Conservation (phyloP, 148 eudicot genomes). For the Vaccinium corymbosum region DNA sequence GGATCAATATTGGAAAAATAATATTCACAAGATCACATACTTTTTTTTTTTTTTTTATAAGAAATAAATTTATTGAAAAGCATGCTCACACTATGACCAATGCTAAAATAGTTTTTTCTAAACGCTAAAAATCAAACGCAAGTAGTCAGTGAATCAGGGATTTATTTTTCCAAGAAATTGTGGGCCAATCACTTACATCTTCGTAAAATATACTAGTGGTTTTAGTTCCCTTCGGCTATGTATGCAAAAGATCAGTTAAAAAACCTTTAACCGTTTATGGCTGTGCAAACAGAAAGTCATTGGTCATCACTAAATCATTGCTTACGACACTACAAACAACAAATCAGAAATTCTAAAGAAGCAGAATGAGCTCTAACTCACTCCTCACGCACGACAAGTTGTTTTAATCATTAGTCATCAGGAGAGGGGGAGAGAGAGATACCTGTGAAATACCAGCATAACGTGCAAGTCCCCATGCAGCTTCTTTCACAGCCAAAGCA, state of each 20-base stretch:
- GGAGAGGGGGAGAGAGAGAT: not conserved
- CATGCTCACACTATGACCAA: not conserved
- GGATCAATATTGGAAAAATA: not conserved
- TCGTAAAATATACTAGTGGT: not conserved
- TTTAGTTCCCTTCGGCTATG: not conserved
- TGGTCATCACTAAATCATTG: not conserved
- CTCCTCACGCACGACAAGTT: not conserved
- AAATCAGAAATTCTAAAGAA: not conserved
- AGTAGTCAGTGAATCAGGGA: not conserved
- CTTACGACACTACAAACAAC: not conserved
- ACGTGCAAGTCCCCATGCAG: slow-evolving; percentile 99
- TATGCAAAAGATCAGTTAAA: not conserved
- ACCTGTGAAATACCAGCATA: slow-evolving; percentile 99
- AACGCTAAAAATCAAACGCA: not conserved
- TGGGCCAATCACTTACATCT: not conserved
- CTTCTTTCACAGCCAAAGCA: slow-evolving; percentile 95
- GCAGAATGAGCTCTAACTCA: not conserved
- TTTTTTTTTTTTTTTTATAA: no score
- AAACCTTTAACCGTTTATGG: not conserved
- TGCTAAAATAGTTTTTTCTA: not conserved
- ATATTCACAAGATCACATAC: not conserved
- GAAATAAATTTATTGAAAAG: no score
- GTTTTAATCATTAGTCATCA: not conserved
- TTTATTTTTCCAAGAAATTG: not conserved
- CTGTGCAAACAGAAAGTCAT: not conserved